Evolutionary conservation across 2,329 filamentous ascomycete genomes (phyloP), one percentile per base, ranked within the genome.

Genomic region (Monosporascus sp.): DNA sequence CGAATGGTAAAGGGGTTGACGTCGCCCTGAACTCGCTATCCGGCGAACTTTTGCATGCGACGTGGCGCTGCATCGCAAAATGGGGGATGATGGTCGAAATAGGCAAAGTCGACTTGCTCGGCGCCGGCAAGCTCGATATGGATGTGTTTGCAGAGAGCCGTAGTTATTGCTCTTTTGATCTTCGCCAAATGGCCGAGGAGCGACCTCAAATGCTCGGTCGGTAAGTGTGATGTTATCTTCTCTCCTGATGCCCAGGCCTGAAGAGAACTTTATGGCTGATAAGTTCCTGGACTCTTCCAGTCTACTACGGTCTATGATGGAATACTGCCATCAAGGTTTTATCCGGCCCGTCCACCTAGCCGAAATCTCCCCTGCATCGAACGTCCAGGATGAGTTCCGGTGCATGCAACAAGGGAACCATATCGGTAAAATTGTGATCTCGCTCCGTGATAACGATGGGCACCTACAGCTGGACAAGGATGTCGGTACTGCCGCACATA

Each of bases 71-170:
- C 50, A 52, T 71, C 22, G 62, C 67, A 11, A 22, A 49, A 14
- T 62, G 60, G 48, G 67, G 67, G 3, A 50, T 57, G 3, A 65
- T 70, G 38, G 38, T 70, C 0, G 67, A 70, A 48, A 60, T 69
- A 37, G 63, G 62, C 6, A 62, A 61, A 41, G 57, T 56, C 15
- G 64, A 67, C 48, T 60, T 67, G 14, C 22, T 15, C n/a, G 22
- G 15, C 6, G n/a, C 14, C 37, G n/a, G n/a, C 14, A n/a, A 15
- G 14, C 37, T 38, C 14, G 37, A 38, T 15, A 38, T 38, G 37
- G 14, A n/a, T 38, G 5, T n/a, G n/a, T 38, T 38, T 38, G 4
- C 5, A n/a, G n/a, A 15, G n/a, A n/a, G 14, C n/a, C 14, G 14
- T 15, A 38, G 9, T 14, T 38, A 15, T n/a, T 15, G 37, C 37